Percentiles rank a stretch among this genome's conserved stretches.
phyloP scores from a whole-genome alignment of 1,139 yeast species.

The Geotrichum aggregatum region DNA sequence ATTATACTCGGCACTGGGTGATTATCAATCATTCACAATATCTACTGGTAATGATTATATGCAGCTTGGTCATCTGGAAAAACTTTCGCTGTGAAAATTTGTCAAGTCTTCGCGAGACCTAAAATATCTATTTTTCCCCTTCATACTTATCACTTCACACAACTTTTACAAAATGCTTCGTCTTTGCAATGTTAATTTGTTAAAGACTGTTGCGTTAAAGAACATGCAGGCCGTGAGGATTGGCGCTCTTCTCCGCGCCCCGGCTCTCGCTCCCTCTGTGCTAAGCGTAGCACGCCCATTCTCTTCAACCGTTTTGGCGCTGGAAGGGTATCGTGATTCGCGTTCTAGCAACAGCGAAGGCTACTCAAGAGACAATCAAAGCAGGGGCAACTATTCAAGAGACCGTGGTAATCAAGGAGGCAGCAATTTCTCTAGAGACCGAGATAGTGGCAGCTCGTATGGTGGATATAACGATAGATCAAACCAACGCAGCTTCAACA shows the following conservation, averaged over 20 bases:
- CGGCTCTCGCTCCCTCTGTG: not conserved
- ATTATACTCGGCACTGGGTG: too few species aligned
- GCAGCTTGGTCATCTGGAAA: not conserved
- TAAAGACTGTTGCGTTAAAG: conserved; percentile 1
- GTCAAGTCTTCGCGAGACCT: not conserved
- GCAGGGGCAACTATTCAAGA: not conserved
- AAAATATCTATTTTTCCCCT: too few species aligned
- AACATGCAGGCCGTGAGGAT: not conserved
- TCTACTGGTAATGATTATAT: too few species aligned
- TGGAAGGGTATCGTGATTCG: conserved; percentile 4
- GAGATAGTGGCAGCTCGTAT: not conserved
- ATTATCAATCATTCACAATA: too few species aligned
- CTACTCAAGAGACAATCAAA: too few species aligned
- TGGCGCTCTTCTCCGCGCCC: conserved; percentile 3
- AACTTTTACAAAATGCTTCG: conserved; percentile 8
- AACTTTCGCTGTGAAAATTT: not conserved
- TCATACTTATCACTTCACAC: not conserved
- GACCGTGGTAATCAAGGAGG: not conserved
- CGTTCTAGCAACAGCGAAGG: not conserved
- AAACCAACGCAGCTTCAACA: not conserved
- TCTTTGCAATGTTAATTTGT: conserved; percentile 7
- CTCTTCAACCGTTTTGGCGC: not conserved
- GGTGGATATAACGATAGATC: not conserved
- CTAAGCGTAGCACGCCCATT: conserved; percentile 1
- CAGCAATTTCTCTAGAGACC: not conserved